phyloP scores from a whole-genome alignment of 805 yeast species.

The Wickerhamiella brachini region DNA sequence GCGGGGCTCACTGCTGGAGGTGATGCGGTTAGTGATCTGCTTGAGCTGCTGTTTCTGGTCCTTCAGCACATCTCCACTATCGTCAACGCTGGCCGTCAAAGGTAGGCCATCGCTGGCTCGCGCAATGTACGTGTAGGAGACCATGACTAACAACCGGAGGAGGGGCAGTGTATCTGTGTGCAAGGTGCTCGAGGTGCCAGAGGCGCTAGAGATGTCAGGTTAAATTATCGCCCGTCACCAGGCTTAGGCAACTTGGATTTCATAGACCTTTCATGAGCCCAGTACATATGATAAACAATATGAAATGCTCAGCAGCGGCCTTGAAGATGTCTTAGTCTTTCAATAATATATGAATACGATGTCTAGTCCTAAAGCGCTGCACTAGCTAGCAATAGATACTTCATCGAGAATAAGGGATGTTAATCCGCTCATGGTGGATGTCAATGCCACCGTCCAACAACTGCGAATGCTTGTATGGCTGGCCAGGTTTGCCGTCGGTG shows the following conservation, averaged over 20 bases:
- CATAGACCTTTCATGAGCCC: no score
- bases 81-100: constrained; percentile 81
- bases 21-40: constrained; percentile 56
- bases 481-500: not conserved
- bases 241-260: no score
- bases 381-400: not conserved
- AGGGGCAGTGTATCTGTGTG: no score
- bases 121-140: constrained; percentile 22
- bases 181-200: no score
- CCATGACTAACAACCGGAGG: constrained; percentile 16
- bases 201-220: no score
- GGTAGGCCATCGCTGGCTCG: constrained; percentile 45
- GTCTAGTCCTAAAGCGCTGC: not conserved
- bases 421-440: not conserved
- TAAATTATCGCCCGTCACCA: no score
- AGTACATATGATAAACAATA: no score
- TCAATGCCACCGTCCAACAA: not conserved
- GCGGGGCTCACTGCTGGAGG: constrained; percentile 65
- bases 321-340: no score
- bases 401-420: not conserved
- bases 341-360: no score
- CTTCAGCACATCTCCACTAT: constrained; percentile 37
- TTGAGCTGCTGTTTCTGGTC: constrained; percentile 82
- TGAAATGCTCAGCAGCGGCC: no score
- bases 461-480: not conserved